These are phyloP conservation scores for Aspergillus sp. DNA, from an alignment of 2,329 filamentous ascomycete genomes.

Conservation along the genomic window DNA sequence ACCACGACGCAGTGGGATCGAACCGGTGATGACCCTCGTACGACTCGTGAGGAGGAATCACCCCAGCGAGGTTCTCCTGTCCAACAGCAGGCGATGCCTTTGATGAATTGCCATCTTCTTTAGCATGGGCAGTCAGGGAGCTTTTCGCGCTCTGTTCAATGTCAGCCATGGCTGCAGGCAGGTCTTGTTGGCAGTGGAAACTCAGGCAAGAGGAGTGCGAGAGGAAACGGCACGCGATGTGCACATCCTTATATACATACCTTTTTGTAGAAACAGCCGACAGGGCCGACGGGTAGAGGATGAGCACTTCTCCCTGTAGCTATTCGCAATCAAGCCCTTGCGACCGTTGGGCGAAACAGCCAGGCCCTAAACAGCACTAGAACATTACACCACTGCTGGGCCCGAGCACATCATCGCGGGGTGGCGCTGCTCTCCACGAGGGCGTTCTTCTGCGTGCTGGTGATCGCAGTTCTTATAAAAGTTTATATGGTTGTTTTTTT, in stretches of 20 bases:
- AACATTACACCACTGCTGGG: slow-evolving; percentile 20
- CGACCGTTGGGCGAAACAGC: neutral
- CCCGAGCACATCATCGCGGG: slow-evolving; percentile 26
- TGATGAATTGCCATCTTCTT: slow-evolving; percentile 12
- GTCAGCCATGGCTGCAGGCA: slow-evolving; percentile 17
- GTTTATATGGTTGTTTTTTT: neutral
- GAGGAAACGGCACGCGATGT: neutral
- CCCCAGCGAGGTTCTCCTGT: slow-evolving; percentile 26
- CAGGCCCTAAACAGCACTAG: slow-evolving; percentile 4
- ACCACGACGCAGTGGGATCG: slow-evolving; percentile 26
- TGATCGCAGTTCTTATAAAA: too few relatives aligned
- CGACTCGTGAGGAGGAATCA: slow-evolving; percentile 30
- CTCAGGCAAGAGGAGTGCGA: neutral
- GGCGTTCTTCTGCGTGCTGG: too few relatives aligned
- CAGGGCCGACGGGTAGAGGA: neutral
- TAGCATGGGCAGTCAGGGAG: neutral
- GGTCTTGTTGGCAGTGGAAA: neutral
- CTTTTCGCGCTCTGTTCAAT: slow-evolving; percentile 22
- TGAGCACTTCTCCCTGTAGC: slow-evolving; percentile 6
- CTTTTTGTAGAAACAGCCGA: neutral
- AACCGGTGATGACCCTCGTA: slow-evolving; percentile 28
- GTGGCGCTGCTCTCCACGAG: neutral
- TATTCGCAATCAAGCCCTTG: slow-evolving; percentile 11
- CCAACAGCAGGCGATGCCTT: slow-evolving; percentile 19
- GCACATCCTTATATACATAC: slow-evolving; percentile 7